A percentile compares a stretch with the other conserved stretches of the same genome.
Conservation (phyloP, 495 filamentous ascomycete species). For the Darksidea phi region DNA sequence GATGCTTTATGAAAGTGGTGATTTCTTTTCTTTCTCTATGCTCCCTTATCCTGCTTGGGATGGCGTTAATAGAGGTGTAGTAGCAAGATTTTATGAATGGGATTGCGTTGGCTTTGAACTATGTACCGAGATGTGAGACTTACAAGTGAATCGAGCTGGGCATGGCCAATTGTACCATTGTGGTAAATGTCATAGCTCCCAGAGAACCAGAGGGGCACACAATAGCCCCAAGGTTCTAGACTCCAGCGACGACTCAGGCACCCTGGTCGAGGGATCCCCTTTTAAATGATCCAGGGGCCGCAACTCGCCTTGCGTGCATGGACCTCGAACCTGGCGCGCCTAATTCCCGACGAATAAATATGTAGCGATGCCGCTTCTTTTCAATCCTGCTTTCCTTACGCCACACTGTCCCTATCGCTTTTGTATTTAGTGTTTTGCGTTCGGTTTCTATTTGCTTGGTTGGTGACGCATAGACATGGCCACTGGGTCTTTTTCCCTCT, state of each 20-base stretch:
- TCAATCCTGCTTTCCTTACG: neutral
- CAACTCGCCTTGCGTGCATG: neutral
- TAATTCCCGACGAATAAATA: too few relatives aligned
- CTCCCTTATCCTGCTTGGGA: neutral
- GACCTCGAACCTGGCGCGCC: too few relatives aligned
- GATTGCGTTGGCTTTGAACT: neutral
- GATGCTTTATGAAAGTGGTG: neutral
- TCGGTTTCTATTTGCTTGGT: too few relatives aligned
- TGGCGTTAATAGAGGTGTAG: conserved; percentile 14
- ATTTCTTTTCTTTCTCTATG: neutral
- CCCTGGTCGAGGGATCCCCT: neutral
- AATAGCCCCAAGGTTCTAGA: neutral
- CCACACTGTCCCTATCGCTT: too few relatives aligned
- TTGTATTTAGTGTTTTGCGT: too few relatives aligned
- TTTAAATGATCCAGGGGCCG: neutral
- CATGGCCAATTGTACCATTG: neutral
- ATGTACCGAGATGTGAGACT: neutral
- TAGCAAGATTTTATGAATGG: neutral
- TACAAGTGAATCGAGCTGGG: too few relatives aligned
- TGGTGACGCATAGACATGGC: too few relatives aligned
- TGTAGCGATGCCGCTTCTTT: neutral
- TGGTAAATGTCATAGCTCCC: neutral
- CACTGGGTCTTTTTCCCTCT: conserved; percentile 4
- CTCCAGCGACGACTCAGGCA: neutral
- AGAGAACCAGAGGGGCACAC: neutral